A percentile compares a stretch with the other conserved stretches of the same genome.
Evolutionary conservation across 177 flowering plant genomes (phyloP).

Genomic region (Vitis hybrid): DNA sequence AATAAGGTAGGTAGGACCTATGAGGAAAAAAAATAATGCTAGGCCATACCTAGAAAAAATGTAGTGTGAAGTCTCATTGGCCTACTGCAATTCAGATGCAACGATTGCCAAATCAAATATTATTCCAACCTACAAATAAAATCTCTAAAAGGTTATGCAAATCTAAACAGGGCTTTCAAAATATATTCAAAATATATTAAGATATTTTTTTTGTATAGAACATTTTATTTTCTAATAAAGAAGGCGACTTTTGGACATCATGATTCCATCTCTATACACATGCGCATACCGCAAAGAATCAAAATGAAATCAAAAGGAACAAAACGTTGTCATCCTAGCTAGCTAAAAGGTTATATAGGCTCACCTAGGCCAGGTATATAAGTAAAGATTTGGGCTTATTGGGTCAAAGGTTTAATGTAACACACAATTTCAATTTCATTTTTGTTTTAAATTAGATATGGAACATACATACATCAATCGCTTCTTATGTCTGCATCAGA

Average conservation of each 20-base stretch:
- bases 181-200: neutral
- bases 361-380: too few relatives aligned
- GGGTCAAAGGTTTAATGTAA: too few relatives aligned
- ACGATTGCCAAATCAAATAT: neutral
- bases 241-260: neutral
- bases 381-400: too few relatives aligned
- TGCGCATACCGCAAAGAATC: neutral
- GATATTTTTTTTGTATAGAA: neutral
- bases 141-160: conserved; percentile 17
- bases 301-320: neutral
- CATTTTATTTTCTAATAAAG: neutral
- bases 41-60: too few relatives aligned
- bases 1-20: too few relatives aligned
- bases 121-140: conserved; percentile 6
- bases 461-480: too few relatives aligned
- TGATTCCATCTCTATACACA: neutral
- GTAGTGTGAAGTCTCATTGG: too few relatives aligned
- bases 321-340: neutral
- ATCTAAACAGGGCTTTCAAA: conserved; percentile 5
- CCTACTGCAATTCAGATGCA: too few relatives aligned
- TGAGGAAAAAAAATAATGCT: too few relatives aligned
- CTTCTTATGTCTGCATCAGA: conserved; percentile 13
- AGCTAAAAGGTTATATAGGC: neutral
- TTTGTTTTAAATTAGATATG: too few relatives aligned
- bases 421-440: too few relatives aligned